Percentiles rank a stretch among this genome's conserved stretches.
phyloP scores from a whole-genome alignment of 2,329 filamentous ascomycete genomes.

The Colletotrichum sp. region DNA sequence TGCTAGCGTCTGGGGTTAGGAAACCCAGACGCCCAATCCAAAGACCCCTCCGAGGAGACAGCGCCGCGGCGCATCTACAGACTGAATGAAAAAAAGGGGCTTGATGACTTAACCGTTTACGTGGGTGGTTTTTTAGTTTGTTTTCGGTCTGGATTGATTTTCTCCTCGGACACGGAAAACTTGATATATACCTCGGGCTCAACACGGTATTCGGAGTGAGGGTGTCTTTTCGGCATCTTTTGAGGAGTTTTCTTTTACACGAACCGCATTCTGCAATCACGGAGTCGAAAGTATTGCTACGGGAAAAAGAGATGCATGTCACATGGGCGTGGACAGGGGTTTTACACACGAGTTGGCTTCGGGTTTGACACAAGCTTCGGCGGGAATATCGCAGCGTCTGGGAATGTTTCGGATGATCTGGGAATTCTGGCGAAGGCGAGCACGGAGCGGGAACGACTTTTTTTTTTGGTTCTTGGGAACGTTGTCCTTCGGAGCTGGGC shows the following conservation, averaged over 20 bases:
- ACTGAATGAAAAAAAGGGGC: neutral
- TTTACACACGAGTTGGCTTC: neutral
- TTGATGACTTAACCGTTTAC: neutral
- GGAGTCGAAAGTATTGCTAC: slow-evolving; percentile 21
- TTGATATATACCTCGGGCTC: slow-evolving; percentile 23
- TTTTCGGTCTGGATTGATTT: slow-evolving; percentile 14
- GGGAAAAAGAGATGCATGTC: slow-evolving; percentile 17
- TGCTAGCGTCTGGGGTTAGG: slow-evolving; percentile 91
- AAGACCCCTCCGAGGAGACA: neutral
- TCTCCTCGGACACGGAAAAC: slow-evolving; percentile 21
- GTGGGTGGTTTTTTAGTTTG: slow-evolving; percentile 14
- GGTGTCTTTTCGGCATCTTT: slow-evolving; percentile 20
- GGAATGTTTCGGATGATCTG: slow-evolving; percentile 11
- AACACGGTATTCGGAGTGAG: slow-evolving; percentile 20
- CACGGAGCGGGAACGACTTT: slow-evolving; percentile 13
- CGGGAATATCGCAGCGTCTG: slow-evolving; percentile 8
- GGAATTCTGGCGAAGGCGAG: slow-evolving; percentile 15
- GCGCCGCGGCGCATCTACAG: neutral
- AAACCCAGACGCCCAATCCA: neutral
- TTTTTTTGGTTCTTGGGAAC: neutral
- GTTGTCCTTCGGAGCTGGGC: slow-evolving; percentile 11
- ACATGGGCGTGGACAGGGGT: slow-evolving; percentile 11
- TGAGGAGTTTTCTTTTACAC: slow-evolving; percentile 20
- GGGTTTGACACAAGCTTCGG: neutral
- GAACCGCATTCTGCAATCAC: slow-evolving; percentile 20